Conservation (phyloP, 2,329 filamentous ascomycete species). For the Neoscytalidium dimidiatum region DNA sequence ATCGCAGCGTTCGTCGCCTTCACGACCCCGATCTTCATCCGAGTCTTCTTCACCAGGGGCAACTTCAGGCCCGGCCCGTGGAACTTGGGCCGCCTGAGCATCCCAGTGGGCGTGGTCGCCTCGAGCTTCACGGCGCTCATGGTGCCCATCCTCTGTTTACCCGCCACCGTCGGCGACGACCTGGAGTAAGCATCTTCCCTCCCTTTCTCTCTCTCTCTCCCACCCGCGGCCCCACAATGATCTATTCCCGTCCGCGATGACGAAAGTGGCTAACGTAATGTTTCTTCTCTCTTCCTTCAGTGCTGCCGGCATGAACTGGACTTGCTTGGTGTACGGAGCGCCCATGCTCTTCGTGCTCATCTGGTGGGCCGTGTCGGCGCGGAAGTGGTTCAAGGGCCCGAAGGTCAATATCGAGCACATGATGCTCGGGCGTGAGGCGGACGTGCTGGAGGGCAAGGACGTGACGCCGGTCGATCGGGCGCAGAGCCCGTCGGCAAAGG, state of each 20-base stretch:
- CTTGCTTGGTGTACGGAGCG: constrained; percentile 65
- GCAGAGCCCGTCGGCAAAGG: constrained; percentile 4
- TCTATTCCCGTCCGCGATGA: background rate
- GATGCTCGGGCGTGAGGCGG: constrained; percentile 45
- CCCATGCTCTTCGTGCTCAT: constrained; percentile 61
- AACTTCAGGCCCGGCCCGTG: constrained; percentile 68
- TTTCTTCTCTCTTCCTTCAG: constrained; percentile 26
- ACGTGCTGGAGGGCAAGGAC: constrained; percentile 39
- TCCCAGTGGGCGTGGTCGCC: constrained; percentile 58
- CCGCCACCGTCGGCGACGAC: constrained; percentile 57
- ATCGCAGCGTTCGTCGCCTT: constrained; percentile 68
- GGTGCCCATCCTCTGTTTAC: constrained; percentile 69
- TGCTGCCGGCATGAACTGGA: constrained; percentile 66
- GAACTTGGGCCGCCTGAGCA: constrained; percentile 64
- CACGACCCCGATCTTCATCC: constrained; percentile 60
- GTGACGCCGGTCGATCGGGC: constrained; percentile 12
- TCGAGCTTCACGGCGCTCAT: constrained; percentile 65
- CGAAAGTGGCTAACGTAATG: background rate
- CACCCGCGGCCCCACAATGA: background rate
- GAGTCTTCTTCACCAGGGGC: constrained; percentile 61
- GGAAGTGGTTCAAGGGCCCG: constrained; percentile 70
- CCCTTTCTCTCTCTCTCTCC: constrained; percentile 10
- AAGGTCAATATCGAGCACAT: constrained; percentile 66
- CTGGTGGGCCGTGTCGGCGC: constrained; percentile 66
- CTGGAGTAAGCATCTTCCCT: constrained; percentile 44